phyloP scores from a whole-genome alignment of 768 basidiomycete genomes.

The Dacryopinax spathularia region DNA sequence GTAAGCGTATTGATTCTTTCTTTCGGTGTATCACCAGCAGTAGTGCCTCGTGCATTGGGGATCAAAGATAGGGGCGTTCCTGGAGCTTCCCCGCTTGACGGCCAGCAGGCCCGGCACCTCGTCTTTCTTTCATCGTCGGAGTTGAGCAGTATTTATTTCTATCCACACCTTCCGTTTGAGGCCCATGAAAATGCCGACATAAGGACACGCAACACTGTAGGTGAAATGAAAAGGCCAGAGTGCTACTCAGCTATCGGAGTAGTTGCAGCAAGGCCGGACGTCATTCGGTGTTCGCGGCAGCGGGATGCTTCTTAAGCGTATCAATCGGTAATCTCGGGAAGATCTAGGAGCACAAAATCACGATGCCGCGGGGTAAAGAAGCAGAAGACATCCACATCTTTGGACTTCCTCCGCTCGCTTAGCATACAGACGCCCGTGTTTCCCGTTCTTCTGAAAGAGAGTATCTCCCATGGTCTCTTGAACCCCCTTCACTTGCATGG shows the following conservation, averaged over 20 bases:
- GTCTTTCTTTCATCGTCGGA: not conserved
- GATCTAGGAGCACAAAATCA: not conserved
- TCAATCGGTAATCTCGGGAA: not conserved
- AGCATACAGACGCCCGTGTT: no score
- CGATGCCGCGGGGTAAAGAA: slow-evolving; percentile 2
- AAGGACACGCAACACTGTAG: no score
- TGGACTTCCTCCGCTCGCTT: no score
- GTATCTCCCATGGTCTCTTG: no score
- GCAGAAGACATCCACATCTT: not conserved
- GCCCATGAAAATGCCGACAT: no score
- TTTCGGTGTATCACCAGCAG: slow-evolving; percentile 16
- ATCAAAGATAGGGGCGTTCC: slow-evolving; percentile 20
- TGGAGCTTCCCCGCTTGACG: slow-evolving; percentile 23
- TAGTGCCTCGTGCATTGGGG: not conserved
- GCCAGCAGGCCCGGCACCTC: slow-evolving; percentile 23
- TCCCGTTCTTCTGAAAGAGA: no score
- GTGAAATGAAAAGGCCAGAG: no score
- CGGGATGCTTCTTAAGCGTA: not conserved
- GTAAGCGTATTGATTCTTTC: not conserved
- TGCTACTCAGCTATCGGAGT: no score
- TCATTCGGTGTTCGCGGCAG: not conserved
- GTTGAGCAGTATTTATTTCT: not conserved
- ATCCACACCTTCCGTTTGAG: no score
- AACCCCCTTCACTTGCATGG: no score
- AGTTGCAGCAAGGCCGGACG: not conserved